Percentiles rank a stretch among this genome's conserved stretches.
These are phyloP conservation scores for Candida boleticola DNA, from an alignment of 805 yeast genomes.

Conservation along the genomic window DNA sequence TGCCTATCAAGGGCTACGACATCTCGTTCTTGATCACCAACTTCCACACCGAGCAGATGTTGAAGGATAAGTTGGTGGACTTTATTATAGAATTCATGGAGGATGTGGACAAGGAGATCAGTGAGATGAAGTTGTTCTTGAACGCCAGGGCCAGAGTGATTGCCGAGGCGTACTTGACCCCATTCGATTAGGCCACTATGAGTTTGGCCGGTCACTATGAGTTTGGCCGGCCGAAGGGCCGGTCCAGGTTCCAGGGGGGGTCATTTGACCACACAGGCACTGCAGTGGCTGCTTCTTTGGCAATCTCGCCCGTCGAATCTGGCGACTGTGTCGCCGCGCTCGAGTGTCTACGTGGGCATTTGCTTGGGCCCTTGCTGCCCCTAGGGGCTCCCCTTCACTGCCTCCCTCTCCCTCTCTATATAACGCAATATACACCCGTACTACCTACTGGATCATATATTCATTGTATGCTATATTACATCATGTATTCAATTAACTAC, in stretches of 20 bases:
- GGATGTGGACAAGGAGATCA: slow-evolving; percentile 96
- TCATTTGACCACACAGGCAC: too few species aligned
- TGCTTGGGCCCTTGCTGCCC: too few species aligned
- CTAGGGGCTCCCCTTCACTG: too few species aligned
- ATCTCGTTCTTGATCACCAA: slow-evolving; percentile 91
- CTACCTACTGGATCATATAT: too few species aligned
- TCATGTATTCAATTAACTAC: too few species aligned
- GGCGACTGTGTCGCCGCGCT: too few species aligned
- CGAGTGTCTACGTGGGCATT: too few species aligned
- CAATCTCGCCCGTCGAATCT: too few species aligned
- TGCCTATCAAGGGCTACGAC: slow-evolving; percentile 87
- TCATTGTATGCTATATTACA: too few species aligned
- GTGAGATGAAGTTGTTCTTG: slow-evolving; percentile 95
- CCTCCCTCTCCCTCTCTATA: too few species aligned
- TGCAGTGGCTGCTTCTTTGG: too few species aligned
- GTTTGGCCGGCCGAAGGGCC: not conserved
- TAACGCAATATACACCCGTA: slow-evolving; percentile 4
- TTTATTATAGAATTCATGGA: slow-evolving; percentile 98
- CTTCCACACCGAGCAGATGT: slow-evolving; percentile 92
- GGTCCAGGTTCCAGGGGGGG: not conserved
- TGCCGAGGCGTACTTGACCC: slow-evolving; percentile 92
- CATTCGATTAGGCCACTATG: slow-evolving; percentile 65
- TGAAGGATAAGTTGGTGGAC: slow-evolving; percentile 92
- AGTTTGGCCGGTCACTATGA: too few species aligned
- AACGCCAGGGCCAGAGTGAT: slow-evolving; percentile 97